These are phyloP conservation scores for Saccharomycopsis oosterbeekiorum DNA, from an alignment of 805 yeast species.

Conservation along the genomic window DNA sequence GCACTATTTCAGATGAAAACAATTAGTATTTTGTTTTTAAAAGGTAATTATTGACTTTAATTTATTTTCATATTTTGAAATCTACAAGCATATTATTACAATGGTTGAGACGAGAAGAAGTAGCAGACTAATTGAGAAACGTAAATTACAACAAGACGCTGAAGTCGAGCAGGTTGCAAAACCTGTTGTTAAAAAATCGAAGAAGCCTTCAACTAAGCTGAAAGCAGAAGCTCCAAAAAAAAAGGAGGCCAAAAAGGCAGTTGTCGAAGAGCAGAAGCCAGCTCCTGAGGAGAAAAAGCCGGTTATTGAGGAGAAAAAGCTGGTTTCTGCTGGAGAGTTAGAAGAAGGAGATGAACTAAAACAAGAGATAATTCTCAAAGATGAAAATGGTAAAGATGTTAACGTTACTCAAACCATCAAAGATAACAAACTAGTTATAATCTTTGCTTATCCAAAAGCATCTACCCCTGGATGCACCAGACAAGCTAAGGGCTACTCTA, in stretches of 20 bases:
- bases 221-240: too few species aligned
- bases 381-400: slow-evolving; percentile 62
- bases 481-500: slow-evolving; percentile 86
- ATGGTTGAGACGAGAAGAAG: background rate
- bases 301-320: background rate
- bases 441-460: slow-evolving; percentile 83
- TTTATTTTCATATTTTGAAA: background rate
- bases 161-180: background rate
- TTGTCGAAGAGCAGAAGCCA: too few species aligned
- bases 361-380: slow-evolving; percentile 52
- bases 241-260: too few species aligned
- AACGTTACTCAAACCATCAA: slow-evolving; percentile 34
- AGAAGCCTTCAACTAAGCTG: background rate
- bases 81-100: background rate
- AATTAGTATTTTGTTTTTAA: too few species aligned
- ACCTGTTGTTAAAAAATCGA: background rate
- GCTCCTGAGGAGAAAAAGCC: background rate
- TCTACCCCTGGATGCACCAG: slow-evolving; percentile 95
- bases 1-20: too few species aligned
- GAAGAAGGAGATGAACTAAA: slow-evolving; percentile 50
- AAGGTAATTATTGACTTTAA: too few species aligned
- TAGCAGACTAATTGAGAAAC: background rate
- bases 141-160: background rate
- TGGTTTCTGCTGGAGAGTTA: background rate
- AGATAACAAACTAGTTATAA: slow-evolving; percentile 37